phyloP scores from a whole-genome alignment of 306 rosid species.

The Dryas drummondii region DNA sequence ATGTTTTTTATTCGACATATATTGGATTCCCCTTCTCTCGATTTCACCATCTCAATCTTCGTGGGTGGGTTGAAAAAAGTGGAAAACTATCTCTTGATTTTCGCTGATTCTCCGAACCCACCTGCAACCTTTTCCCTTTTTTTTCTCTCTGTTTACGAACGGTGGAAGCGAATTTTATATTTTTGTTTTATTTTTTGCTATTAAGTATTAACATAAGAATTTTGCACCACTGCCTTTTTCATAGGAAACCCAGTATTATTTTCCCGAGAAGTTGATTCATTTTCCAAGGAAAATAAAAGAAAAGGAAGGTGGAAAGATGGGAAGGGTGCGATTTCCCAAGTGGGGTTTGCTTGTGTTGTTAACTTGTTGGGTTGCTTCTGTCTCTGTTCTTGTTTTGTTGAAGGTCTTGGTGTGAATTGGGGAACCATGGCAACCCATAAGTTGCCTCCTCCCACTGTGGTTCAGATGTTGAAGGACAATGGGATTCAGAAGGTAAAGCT shows the following conservation, averaged over 20 bases:
- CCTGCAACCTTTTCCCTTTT: slow-evolving; percentile 27
- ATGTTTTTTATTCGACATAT: too few relatives aligned
- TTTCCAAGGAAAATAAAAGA: not conserved
- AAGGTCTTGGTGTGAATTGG: slow-evolving; percentile 95
- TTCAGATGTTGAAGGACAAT: slow-evolving; percentile 79
- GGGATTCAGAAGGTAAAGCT: slow-evolving; percentile 90
- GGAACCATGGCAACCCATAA: slow-evolving; percentile 82
- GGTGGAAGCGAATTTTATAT: not conserved
- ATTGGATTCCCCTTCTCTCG: not conserved
- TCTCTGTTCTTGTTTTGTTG: slow-evolving; percentile 31
- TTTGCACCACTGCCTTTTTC: not conserved
- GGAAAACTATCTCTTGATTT: slow-evolving; percentile 24
- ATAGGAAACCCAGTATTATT: not conserved
- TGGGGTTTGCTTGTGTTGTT: slow-evolving; percentile 33
- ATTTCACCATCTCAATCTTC: slow-evolving; percentile 17
- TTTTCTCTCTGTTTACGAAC: slow-evolving; percentile 5
- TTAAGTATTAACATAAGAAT: not conserved
- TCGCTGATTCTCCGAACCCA: slow-evolving; percentile 38
- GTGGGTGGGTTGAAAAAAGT: slow-evolving; percentile 21
- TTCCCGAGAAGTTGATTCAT: not conserved
- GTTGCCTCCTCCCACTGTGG: slow-evolving; percentile 72
- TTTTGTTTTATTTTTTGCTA: not conserved
- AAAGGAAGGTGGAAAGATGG: slow-evolving; percentile 31
- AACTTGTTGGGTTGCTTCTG: slow-evolving; percentile 29
- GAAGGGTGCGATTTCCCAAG: slow-evolving; percentile 23